These are phyloP conservation scores for Hyphodiscus sp. DNA, from an alignment of 2,329 filamentous ascomycete genomes.

Conservation along the genomic window DNA sequence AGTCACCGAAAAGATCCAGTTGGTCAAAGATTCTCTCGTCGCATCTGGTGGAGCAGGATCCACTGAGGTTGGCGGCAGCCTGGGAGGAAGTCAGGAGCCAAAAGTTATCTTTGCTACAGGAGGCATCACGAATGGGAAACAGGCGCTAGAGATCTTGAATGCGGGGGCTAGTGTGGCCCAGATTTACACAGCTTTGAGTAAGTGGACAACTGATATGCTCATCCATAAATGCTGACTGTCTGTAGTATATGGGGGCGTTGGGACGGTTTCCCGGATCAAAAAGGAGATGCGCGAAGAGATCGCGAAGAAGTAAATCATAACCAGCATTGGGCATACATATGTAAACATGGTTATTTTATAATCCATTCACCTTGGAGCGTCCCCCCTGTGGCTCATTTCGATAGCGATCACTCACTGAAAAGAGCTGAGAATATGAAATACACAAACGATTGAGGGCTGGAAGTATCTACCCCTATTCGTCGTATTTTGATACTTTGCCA, in stretches of 20 bases:
- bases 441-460: too few species aligned
- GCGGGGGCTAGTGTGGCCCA: slow-evolving; percentile 88
- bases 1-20: slow-evolving; percentile 31
- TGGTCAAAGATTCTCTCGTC: slow-evolving; percentile 14
- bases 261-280: slow-evolving; percentile 60
- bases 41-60: background rate
- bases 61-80: background rate
- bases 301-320: slow-evolving; percentile 40
- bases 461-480: too few species aligned
- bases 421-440: too few species aligned
- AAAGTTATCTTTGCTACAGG: slow-evolving; percentile 93
- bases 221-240: slow-evolving; percentile 4
- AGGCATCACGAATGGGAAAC: slow-evolving; percentile 81
- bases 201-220: background rate
- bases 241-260: slow-evolving; percentile 52
- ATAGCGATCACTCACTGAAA: too few species aligned
- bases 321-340: too few species aligned
- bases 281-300: slow-evolving; percentile 46
- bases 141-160: slow-evolving; percentile 75
- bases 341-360: too few species aligned
- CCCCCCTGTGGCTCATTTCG: too few species aligned
- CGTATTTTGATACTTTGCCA: too few species aligned
- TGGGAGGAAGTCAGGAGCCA: slow-evolving; percentile 11
- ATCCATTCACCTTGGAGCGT: too few species aligned
- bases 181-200: slow-evolving; percentile 69